These are phyloP conservation scores for Rhizopogon sp. DNA, from an alignment of 768 basidiomycete species.

Conservation along the genomic window DNA sequence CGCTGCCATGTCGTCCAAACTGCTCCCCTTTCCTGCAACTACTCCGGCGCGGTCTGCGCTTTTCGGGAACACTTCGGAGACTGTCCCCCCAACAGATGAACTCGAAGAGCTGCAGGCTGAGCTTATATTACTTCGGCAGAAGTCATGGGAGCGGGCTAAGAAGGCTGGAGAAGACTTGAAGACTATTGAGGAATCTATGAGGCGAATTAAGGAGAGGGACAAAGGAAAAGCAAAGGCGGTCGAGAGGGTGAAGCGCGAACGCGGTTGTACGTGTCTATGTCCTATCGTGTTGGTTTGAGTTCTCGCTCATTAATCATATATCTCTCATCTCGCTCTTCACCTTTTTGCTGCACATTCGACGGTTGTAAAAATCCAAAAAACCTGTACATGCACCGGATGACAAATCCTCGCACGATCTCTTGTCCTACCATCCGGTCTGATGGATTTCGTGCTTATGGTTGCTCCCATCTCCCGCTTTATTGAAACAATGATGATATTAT, in stretches of 20 bases:
- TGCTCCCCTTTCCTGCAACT: constrained; percentile 44
- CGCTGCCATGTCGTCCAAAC: constrained; percentile 55
- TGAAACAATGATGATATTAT: constrained; percentile 5
- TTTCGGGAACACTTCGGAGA: constrained; percentile 58
- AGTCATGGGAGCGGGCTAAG: constrained; percentile 56
- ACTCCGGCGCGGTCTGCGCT: constrained; percentile 53
- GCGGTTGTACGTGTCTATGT: constrained; percentile 58
- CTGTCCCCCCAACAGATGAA: constrained; percentile 68
- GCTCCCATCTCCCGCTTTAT: constrained; percentile 2
- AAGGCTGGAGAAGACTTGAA: constrained; percentile 75
- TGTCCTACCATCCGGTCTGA: neutral
- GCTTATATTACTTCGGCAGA: constrained; percentile 48
- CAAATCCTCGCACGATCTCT: neutral
- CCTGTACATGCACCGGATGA: neutral
- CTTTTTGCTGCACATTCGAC: constrained; percentile 6
- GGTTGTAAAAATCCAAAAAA: constrained; percentile 9
- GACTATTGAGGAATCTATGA: constrained; percentile 72
- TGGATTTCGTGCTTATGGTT: neutral
- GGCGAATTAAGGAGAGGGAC: constrained; percentile 70
- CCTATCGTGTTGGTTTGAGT: constrained; percentile 6
- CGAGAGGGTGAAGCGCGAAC: constrained; percentile 70
- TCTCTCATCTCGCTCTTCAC: constrained; percentile 8
- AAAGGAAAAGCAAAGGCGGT: constrained; percentile 66
- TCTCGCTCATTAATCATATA: constrained; percentile 10
- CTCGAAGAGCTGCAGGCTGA: constrained; percentile 62